Conservation (phyloP, 148 eudicot species). For the Linanthus parryae region DNA sequence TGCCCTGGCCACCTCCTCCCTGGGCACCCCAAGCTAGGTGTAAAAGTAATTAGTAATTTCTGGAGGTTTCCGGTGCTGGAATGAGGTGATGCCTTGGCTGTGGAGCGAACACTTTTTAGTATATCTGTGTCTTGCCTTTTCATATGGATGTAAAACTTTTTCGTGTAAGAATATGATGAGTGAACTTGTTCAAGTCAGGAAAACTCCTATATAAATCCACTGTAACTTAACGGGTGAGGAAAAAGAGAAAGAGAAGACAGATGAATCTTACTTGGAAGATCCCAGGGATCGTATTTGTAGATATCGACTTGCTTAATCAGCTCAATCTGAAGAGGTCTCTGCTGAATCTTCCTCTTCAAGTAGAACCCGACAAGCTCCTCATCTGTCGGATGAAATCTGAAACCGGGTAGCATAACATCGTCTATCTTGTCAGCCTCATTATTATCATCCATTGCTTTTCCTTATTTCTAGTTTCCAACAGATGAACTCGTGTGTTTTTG, state of each 20-base stretch:
- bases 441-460: constrained; percentile 37
- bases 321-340: constrained; percentile 44
- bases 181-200: no score
- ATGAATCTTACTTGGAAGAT: constrained; percentile 58
- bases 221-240: no score
- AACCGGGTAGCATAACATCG: constrained; percentile 52
- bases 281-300: constrained; percentile 70
- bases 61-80: no score
- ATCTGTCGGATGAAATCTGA: constrained; percentile 68
- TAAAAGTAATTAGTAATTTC: no score
- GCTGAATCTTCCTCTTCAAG: constrained; percentile 46
- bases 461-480: not conserved
- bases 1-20: no score
- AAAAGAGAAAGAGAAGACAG: not conserved
- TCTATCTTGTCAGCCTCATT: constrained; percentile 33
- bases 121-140: no score
- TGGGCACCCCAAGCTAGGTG: no score
- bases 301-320: constrained; percentile 66
- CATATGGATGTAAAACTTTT: no score
- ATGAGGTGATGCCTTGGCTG: no score
- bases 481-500: not conserved
- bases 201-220: no score
- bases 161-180: no score
- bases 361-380: constrained; percentile 67
- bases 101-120: no score